Evolutionary conservation across 345 rosid species (phyloP), one percentile per base, ranked within the genome.

Genomic region (Cardamine occulta): DNA sequence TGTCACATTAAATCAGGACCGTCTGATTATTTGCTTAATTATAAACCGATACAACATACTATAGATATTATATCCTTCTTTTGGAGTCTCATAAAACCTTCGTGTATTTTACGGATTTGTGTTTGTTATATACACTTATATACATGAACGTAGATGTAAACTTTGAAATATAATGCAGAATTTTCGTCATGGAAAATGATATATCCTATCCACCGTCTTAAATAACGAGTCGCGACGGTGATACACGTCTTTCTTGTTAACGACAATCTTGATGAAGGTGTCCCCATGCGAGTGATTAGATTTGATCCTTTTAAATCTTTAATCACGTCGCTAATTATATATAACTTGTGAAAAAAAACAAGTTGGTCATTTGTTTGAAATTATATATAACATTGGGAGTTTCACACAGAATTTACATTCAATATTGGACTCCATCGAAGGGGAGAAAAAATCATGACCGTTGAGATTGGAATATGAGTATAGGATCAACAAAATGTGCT

Each of bases 181-280:
- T 4, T 49, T 66, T 67, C 28, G 4, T 74, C 66, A 66, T 56
- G 72, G 66, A 74, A 45, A 66, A 66, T 57, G 59, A 62, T 17
- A 66, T 79, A 68, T 52, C 24, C 57, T 78, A 67, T 32, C 48
- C 26, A 18, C 60, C 72, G 28, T 69, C 44, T 70, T 61, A 69
- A 24, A 12, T 35, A 58, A 66, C 72, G 37, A 64, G 49, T 32
- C 72, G 47, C 68, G 73, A 75, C 35, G 68, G 31, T 68, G 17
- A 24, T 53, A 62, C 70, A 69, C 75, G 75, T 70, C 80, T 70
- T 76, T 76, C 66, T 69, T 76, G 63, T 54, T 76, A 63, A 70
- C 7, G 48, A 69, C 71, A 76, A 76, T 53, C 17, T 68, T 69
- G 59, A 54, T 44, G 64, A 76, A 76, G 40, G 26, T 52, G 24